Evolutionary conservation across 306 rosid species (phyloP).

Genomic region (Alnus glutinosa): DNA sequence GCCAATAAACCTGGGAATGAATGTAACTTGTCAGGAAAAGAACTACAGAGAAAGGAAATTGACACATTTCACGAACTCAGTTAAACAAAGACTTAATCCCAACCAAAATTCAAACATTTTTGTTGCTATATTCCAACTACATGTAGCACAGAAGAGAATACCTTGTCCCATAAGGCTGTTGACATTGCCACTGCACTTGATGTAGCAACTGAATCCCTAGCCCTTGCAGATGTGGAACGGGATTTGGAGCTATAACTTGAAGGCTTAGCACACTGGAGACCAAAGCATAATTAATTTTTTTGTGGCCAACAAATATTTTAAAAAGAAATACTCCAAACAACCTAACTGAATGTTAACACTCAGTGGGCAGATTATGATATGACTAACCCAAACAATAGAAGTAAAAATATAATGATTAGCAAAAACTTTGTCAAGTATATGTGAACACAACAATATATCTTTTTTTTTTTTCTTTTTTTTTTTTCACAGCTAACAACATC

Average conservation of each 20-base stretch:
- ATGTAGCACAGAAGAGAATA: slow-evolving; percentile 30
- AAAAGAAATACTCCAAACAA: neutral
- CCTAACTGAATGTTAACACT: neutral
- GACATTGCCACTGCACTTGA: slow-evolving; percentile 37
- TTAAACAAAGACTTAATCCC: neutral
- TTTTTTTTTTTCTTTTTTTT: too few relatives aligned
- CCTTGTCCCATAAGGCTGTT: slow-evolving; percentile 73
- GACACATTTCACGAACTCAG: neutral
- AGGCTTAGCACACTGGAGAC: slow-evolving; percentile 54
- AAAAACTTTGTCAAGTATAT: too few relatives aligned
- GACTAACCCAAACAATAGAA: neutral
- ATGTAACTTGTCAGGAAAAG: slow-evolving; percentile 28
- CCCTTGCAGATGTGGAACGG: slow-evolving; percentile 52
- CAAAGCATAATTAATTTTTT: slow-evolving; percentile 25
- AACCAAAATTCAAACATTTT: neutral
- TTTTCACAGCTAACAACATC: too few relatives aligned
- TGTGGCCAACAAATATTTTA: neutral
- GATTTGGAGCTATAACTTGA: slow-evolving; percentile 61
- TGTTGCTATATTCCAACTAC: neutral
- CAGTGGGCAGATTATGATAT: neutral
- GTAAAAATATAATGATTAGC: neutral
- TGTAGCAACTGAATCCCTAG: slow-evolving; percentile 43
- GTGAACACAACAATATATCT: too few relatives aligned
- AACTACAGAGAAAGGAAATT: neutral
- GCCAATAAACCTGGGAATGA: slow-evolving; percentile 82